Base-by-base conservation (phyloP, 345 rosid species). In the Salix koriyanagi region DNA sequence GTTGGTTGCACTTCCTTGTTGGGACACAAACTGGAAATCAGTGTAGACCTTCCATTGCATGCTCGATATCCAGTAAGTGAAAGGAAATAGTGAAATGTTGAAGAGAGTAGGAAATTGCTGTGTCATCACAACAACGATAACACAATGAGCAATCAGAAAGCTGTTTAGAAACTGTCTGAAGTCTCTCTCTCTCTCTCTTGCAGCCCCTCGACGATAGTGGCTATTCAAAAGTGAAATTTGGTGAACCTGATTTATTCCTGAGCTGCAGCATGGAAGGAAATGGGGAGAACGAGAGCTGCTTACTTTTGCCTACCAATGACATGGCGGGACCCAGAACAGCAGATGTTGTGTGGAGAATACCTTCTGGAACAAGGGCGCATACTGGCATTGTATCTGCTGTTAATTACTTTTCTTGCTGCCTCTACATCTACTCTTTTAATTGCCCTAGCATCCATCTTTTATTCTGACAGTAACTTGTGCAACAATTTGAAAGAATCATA, bases 21-120 rank as follows among this genome's bases (percentile, higher is more conserved):
- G 9, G 70, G 62, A 70, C 65, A 83, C 46, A 81, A 73, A 83
- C 69, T 79, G 60, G 89, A 86, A 80, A 79, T 93, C 77, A 79
- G 76, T 39, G 19, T 90, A 67, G 79, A 82, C 72, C 88, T 96
- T 37, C 41, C 99, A 23, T 77, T 96, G 79, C 98, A 93, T 81
- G 94, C 94, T 34, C 89, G 96, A 2, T 93, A 93, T 84, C 92
- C 86, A 70, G 97, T 93, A 75, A 83, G 87, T 81, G 54, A 58
- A 42, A 68, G 50, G 41, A 25, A 52, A 19, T 13, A 34, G 16
- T 28, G 44, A 68, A 68, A 41, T 42, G 16, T 37, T 37, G 25
- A 41, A 44, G 50, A 68, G 44, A 68, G 12, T 42, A 21, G 50
- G 7, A 13, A 1, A 11, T 1, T 37, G 37, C 2, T 9, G 25